Conservation (phyloP, 352 stramenopile species). For the Phytophthora citrophthora region DNA sequence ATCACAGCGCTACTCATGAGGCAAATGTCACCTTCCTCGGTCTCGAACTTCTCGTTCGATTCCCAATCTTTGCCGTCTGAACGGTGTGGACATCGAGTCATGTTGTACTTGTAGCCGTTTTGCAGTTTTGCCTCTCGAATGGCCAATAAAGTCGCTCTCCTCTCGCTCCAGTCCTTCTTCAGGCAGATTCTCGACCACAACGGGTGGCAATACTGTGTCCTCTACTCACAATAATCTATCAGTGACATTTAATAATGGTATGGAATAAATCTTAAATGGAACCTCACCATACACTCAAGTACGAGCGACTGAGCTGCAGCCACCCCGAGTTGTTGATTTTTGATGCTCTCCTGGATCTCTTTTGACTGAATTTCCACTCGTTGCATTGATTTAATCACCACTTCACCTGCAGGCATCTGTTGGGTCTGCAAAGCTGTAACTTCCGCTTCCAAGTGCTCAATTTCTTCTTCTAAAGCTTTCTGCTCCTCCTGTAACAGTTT, state of each 20-base stretch:
- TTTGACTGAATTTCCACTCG: slow-evolving; percentile 4
- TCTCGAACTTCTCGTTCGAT: slow-evolving; percentile 32
- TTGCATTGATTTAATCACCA: neutral
- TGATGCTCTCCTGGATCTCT: neutral
- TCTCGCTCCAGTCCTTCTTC: slow-evolving; percentile 14
- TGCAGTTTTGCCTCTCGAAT: slow-evolving; percentile 31
- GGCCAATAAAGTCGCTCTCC: slow-evolving; percentile 18
- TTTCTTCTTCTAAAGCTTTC: slow-evolving; percentile 9
- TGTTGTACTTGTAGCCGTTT: slow-evolving; percentile 24
- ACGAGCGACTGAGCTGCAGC: slow-evolving; percentile 34
- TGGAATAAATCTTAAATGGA: no score
- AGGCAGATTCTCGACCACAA: slow-evolving; percentile 38
- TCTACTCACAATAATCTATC: slow-evolving; percentile 4
- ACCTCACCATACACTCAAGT: slow-evolving; percentile 20
- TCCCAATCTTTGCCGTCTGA: slow-evolving; percentile 15
- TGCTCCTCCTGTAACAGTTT: slow-evolving; percentile 16
- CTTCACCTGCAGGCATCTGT: neutral
- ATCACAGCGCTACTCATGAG: slow-evolving; percentile 27
- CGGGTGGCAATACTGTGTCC: slow-evolving; percentile 25
- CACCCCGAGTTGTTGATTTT: slow-evolving; percentile 26
- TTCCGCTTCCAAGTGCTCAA: slow-evolving; percentile 12
- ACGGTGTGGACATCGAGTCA: slow-evolving; percentile 5
- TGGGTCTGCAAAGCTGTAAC: slow-evolving; percentile 8
- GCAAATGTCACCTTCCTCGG: slow-evolving; percentile 35
- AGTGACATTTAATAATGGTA: no score